Conservation (phyloP, 257 asterid genomes). For the Plantago major region DNA sequence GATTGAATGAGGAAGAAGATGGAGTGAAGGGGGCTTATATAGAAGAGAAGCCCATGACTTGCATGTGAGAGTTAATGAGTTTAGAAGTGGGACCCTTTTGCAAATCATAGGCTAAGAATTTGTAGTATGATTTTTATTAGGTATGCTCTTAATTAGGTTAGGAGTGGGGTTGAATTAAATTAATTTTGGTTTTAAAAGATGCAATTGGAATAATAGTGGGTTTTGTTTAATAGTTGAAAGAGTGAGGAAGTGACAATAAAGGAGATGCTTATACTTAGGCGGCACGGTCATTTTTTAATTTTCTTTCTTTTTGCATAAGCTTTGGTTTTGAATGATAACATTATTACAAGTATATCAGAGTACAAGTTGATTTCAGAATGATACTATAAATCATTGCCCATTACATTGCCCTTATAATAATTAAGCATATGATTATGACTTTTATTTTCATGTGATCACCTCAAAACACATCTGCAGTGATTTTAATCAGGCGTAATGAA, state of each 20-base stretch:
- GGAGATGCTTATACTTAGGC: conserved; percentile 30
- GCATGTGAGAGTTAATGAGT: conserved; percentile 51
- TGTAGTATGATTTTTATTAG: conserved; percentile 18
- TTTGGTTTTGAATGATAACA: neutral
- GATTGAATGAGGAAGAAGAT: conserved; percentile 21
- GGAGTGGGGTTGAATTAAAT: conserved; percentile 11
- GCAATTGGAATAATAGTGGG: no score
- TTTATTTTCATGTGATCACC: no score
- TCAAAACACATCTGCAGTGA: no score
- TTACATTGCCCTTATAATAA: neutral
- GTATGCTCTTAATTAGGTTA: conserved; percentile 5
- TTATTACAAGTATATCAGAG: neutral
- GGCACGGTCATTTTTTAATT: conserved; percentile 19
- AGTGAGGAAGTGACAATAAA: conserved; percentile 17
- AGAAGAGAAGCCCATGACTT: conserved; percentile 32
- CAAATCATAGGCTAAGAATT: conserved; percentile 46
- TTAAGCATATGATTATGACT: neutral
- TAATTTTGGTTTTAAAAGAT: no score
- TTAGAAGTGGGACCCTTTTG: conserved; percentile 24
- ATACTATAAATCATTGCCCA: neutral
- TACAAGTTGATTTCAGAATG: conserved; percentile 8
- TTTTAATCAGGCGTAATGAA: no score
- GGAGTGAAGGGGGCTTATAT: conserved; percentile 40
- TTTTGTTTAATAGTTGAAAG: conserved; percentile 19
- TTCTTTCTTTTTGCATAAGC: neutral